These are phyloP conservation scores for Myxozyma lipomycoides DNA, from an alignment of 805 yeast species.

Conservation along the genomic window DNA sequence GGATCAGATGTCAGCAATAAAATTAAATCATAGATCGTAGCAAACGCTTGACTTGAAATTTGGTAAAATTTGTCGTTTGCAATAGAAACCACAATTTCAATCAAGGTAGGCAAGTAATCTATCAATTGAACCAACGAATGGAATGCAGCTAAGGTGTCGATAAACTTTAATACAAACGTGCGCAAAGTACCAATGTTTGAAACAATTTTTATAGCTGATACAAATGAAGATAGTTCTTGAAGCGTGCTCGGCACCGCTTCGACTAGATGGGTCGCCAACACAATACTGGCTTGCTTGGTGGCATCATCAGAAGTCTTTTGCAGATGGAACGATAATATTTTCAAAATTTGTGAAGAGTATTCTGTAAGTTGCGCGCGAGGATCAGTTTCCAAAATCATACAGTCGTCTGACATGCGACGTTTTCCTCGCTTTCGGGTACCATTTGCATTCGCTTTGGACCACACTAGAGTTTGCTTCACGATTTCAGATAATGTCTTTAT, in stretches of 20 bases:
- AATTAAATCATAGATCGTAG: slow-evolving; percentile 34
- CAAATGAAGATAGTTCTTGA: slow-evolving; percentile 10
- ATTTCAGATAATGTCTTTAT: slow-evolving; percentile 45
- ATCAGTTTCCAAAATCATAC: slow-evolving; percentile 10
- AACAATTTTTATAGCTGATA: slow-evolving; percentile 15
- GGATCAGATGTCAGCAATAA: slow-evolving; percentile 3
- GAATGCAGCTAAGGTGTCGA: slow-evolving; percentile 6
- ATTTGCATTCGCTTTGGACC: slow-evolving; percentile 5
- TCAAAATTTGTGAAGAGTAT: slow-evolving; percentile 20
- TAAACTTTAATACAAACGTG: slow-evolving; percentile 8
- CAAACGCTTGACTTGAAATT: slow-evolving; percentile 38
- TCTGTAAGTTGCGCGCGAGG: slow-evolving; percentile 15
- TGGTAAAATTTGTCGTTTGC: slow-evolving; percentile 39
- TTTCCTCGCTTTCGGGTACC: slow-evolving; percentile 6
- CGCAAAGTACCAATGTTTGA: slow-evolving; percentile 16
- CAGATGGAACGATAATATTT: slow-evolving; percentile 18
- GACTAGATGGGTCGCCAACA: slow-evolving; percentile 21
- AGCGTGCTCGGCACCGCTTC: slow-evolving; percentile 7
- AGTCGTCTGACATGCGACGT: slow-evolving; percentile 22
- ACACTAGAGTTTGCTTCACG: slow-evolving; percentile 31
- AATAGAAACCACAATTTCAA: slow-evolving; percentile 36
- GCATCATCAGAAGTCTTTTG: slow-evolving; percentile 15
- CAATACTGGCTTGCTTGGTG: slow-evolving; percentile 22
- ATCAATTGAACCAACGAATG: slow-evolving; percentile 10
- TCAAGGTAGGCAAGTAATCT: slow-evolving; percentile 26